Evolutionary conservation across 2,329 filamentous ascomycete species (phyloP).

Genomic region (Setomelanomma holmii): DNA sequence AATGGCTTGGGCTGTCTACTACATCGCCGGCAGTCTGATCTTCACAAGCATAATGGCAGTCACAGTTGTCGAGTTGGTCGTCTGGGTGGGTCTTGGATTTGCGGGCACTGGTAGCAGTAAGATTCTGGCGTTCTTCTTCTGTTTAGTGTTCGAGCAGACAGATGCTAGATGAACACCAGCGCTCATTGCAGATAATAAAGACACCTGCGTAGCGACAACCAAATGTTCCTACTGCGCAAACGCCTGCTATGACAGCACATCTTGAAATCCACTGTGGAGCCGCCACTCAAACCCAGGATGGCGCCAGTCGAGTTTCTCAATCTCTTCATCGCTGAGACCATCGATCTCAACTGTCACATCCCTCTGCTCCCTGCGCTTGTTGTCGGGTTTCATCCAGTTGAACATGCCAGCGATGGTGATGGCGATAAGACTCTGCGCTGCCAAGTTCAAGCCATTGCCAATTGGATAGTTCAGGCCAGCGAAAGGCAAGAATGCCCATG

Average conservation of each 20-base stretch:
- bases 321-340: slow-evolving; percentile 58
- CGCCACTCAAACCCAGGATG: slow-evolving; percentile 8
- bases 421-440: slow-evolving; percentile 57
- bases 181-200: no score
- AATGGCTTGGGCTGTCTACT: slow-evolving; percentile 43
- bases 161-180: no score
- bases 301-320: slow-evolving; percentile 69
- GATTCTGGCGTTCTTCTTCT: slow-evolving; percentile 49
- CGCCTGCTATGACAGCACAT: no score
- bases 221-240: no score
- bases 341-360: slow-evolving; percentile 61
- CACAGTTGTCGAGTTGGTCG: slow-evolving; percentile 38
- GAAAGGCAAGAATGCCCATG: slow-evolving; percentile 66
- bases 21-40: slow-evolving; percentile 41
- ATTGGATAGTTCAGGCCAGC: slow-evolving; percentile 70
- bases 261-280: not conserved
- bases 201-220: no score
- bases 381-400: slow-evolving; percentile 67
- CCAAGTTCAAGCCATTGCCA: slow-evolving; percentile 72
- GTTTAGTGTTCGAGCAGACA: slow-evolving; percentile 20
- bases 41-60: slow-evolving; percentile 46
- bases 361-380: slow-evolving; percentile 60
- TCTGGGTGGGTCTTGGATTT: slow-evolving; percentile 36
- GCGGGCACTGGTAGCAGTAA: slow-evolving; percentile 33
- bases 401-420: slow-evolving; percentile 37